Conservation (phyloP, 441 rosid genomes). For the Populus trichocarpa region DNA sequence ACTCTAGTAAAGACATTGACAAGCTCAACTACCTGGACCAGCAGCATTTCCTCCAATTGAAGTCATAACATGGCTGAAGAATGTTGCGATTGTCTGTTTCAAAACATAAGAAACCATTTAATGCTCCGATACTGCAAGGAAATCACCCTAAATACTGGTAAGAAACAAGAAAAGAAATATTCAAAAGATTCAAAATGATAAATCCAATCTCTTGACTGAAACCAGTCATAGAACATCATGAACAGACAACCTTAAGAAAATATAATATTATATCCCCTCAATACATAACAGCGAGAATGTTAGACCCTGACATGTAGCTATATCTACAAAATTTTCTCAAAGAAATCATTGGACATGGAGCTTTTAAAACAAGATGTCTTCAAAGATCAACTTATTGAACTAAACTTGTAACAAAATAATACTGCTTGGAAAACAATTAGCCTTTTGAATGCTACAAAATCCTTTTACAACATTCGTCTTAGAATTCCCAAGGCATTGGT, state of each 20-base stretch:
- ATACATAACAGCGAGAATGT: neutral
- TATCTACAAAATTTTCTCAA: neutral
- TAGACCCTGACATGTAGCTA: neutral
- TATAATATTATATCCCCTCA: neutral
- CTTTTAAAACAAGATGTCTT: neutral
- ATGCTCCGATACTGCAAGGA: neutral
- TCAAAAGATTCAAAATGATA: neutral
- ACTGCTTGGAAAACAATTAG: too few species aligned
- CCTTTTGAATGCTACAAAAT: too few species aligned
- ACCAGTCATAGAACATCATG: neutral
- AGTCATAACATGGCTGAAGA: conserved; percentile 77
- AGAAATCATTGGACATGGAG: neutral
- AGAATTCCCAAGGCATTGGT: too few species aligned
- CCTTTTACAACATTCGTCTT: too few species aligned
- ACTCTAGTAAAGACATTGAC: neutral
- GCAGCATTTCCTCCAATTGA: conserved; percentile 85
- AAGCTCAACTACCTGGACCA: conserved; percentile 50
- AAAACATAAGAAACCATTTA: conserved; percentile 17
- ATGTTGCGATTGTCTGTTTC: conserved; percentile 65
- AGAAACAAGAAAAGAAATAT: neutral
- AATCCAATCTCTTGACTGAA: neutral
- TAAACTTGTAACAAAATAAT: neutral
- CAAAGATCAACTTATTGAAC: neutral
- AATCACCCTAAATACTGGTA: neutral
- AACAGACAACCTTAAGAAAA: neutral